These are phyloP conservation scores for Coprinopsis marcescibilis DNA, from an alignment of 768 basidiomycete species.

Conservation along the genomic window DNA sequence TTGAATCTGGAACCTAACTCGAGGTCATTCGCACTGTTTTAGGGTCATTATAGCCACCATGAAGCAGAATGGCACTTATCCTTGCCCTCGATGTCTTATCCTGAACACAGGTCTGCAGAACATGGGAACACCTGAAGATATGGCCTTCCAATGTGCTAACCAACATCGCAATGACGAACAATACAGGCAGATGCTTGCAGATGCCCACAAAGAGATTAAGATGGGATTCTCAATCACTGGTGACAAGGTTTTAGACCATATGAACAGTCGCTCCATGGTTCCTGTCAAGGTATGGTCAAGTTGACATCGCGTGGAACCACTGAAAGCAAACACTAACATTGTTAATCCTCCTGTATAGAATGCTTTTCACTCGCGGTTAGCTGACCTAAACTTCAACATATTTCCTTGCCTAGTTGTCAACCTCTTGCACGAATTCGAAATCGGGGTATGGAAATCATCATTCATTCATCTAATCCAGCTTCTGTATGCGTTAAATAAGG, in stretches of 20 bases:
- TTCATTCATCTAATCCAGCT: conserved; percentile 29
- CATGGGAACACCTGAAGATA: conserved; percentile 22
- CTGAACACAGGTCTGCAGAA: conserved; percentile 19
- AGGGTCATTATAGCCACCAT: conserved; percentile 31
- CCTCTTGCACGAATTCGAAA: conserved; percentile 33
- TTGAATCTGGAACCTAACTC: background rate
- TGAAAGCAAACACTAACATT: too few relatives aligned
- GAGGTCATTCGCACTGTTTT: background rate
- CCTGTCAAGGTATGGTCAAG: conserved; percentile 13
- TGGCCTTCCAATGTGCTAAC: background rate
- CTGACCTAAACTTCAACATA: conserved; percentile 17
- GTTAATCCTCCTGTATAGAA: too few relatives aligned
- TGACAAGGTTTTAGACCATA: conserved; percentile 1
- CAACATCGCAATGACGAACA: conserved; percentile 9
- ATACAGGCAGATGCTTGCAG: conserved; percentile 1
- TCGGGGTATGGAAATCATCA: conserved; percentile 31
- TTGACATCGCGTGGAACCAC: background rate
- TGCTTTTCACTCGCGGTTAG: conserved; percentile 22
- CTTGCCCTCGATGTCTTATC: conserved; percentile 33
- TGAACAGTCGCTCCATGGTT: conserved; percentile 5
- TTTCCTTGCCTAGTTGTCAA: conserved; percentile 25
- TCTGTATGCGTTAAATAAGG: conserved; percentile 15
- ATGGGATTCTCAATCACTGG: conserved; percentile 8
- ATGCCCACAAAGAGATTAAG: conserved; percentile 6
- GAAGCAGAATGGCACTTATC: conserved; percentile 24